Evolutionary conservation across 2,329 filamentous ascomycete species (phyloP), one percentile per base, ranked within the genome.

Genomic region (Talaromyces islandicus): DNA sequence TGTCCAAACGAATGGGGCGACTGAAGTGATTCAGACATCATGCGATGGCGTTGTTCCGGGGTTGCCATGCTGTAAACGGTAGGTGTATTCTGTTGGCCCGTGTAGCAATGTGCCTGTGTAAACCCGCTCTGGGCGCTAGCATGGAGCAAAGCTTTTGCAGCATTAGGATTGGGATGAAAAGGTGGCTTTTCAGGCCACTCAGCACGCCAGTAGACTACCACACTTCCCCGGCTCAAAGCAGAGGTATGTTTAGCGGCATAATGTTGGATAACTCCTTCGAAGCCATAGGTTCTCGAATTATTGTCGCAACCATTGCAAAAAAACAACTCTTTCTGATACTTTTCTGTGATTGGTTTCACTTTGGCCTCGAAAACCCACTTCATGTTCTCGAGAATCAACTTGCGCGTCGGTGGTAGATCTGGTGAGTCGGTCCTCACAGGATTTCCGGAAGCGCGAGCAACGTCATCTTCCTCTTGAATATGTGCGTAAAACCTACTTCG

Each of bases 321-420:
- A 71, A 94, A 94, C 10, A 92, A 75, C 59, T 92, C 89, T 68
- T 86, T 89, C 65, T 85, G 81, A 66, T 82, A 81, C 52, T 78
- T 75, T 63, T 91, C 87, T 2, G 88, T 90, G 58, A 85, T 75
- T 25, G 85, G 85, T 68, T 86, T 90, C 69, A 94, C 81, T 71
- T 91, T 92, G 65, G 84, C 84, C 68, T 92, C 89, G 70, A 89
- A 92, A 30, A 92, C 78, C 85, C 88, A 93, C 73, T 89, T 92
- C 89, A 94, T 92, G 68, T 92, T 91, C 69, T 93, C 90, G 65
- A 94, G 75, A 1, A 87, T 89, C 57, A 93, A 78, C 68, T 82
- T 87, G 70, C 84, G 81, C 27, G 81, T 85, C 66, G 80, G 83
- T 7, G 83, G 79, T 0, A 80, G 83, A 63, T 81, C 76, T 1